Evolutionary conservation across 805 yeast species (phyloP), one percentile per base, ranked within the genome.

Genomic region (Candida vartiovaarae): DNA sequence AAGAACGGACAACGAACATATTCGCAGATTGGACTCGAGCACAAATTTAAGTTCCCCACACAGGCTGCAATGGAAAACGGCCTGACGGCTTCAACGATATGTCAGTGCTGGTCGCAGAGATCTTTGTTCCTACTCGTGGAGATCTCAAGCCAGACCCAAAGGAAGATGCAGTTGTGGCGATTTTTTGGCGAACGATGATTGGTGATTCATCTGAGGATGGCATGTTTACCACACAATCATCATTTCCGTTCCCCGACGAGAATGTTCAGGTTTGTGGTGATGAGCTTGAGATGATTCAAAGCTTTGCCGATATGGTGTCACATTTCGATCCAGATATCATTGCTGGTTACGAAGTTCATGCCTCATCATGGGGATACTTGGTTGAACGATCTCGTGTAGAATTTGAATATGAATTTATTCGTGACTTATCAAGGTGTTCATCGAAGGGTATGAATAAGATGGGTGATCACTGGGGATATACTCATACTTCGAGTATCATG

Each of bases 331-430:
- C 98, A 0, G 99, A 93, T 59, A 77, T 93, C 29, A 56, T 93
- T 5, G 72, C 86, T 0, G 98, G 97, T 0, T 93, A 75, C 59
- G 99, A 93, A 55, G 72, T 87, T 5, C 84, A 87, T 49, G 65
- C 80, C 1, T 54, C 75, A 0, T 86, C 97, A 0, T 91, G 98
- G 98, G 98, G 99, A 0, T 93, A 85, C 55, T 42, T 90, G 0
- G 70, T 85, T 26, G 93, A 85, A 41, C 61, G 99, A 38, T 72
- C 75, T 44, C 59, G 67, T 15, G 48, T 45, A 0, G 62, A 57
- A 2, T 70, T 70, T 53, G 75, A 74, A 2, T 62, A 72, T 9
- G 83, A 86, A 51, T 50, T 88, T 4, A 59, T 74, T n/a, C 65
- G 70, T 0, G 74, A 77, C 36, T 58, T 89, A 1, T 78, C 95